Conservation (phyloP, 2,329 filamentous ascomycete species). For the Botrytis porri region DNA sequence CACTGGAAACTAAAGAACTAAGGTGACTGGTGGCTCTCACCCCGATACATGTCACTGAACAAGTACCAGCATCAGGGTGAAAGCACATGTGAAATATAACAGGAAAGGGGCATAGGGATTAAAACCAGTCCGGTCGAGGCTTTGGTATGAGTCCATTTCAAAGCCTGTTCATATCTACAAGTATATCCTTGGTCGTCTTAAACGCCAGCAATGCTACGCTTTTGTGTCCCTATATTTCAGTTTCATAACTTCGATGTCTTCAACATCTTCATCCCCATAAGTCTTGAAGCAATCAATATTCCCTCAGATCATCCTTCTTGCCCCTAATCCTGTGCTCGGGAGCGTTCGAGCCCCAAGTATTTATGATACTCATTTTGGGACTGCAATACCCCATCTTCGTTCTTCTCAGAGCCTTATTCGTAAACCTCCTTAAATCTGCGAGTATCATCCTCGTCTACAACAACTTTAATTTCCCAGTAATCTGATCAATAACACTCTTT, state of each 20-base stretch:
- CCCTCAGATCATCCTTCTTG: neutral
- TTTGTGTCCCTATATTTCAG: neutral
- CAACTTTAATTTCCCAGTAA: constrained; percentile 83
- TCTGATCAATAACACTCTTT: constrained; percentile 78
- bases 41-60: too few relatives aligned
- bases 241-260: neutral
- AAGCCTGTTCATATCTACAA: neutral
- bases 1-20: neutral
- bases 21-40: too few relatives aligned
- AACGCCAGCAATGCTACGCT: constrained; percentile 11
- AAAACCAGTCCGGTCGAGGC: neutral
- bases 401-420: neutral
- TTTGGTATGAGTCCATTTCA: neutral
- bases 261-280: neutral
- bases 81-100: neutral
- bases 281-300: neutral
- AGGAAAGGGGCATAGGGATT: neutral
- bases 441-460: constrained; percentile 49
- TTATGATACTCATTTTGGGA: neutral
- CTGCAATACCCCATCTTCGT: neutral
- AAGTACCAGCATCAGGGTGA: neutral
- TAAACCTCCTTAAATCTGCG: neutral
- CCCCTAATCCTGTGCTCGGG: neutral
- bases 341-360: neutral
- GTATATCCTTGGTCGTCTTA: neutral